Conservation (phyloP, 2,329 filamentous ascomycete genomes). For the Westerdykella ornata region DNA sequence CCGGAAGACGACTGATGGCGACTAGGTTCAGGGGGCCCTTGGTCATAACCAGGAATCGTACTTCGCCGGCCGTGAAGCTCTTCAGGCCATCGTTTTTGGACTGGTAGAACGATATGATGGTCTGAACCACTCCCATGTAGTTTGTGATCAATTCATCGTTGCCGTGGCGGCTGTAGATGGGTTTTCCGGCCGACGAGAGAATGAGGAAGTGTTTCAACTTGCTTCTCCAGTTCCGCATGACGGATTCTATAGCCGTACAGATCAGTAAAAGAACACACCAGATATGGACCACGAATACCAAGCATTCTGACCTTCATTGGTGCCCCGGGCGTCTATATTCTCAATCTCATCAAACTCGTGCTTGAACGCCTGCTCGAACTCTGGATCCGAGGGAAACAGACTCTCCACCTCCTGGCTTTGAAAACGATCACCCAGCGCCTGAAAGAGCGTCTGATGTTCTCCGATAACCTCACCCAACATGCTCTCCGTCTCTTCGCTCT, state of each 20-base stretch:
- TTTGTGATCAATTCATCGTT: slow-evolving; percentile 84
- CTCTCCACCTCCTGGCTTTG: slow-evolving; percentile 50
- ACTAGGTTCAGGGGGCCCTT: slow-evolving; percentile 88
- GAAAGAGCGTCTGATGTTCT: slow-evolving; percentile 62
- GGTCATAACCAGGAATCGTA: slow-evolving; percentile 77
- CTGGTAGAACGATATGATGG: slow-evolving; percentile 95
- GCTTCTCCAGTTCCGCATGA: slow-evolving; percentile 72
- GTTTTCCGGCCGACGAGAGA: slow-evolving; percentile 90
- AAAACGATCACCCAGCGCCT: slow-evolving; percentile 55
- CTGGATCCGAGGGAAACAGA: slow-evolving; percentile 40
- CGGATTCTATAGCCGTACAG: slow-evolving; percentile 28
- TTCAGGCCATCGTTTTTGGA: slow-evolving; percentile 67
- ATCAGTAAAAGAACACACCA: slow-evolving; percentile 23
- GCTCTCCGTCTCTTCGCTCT: slow-evolving; percentile 69
- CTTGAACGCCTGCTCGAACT: slow-evolving; percentile 59
- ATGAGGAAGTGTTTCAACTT: slow-evolving; percentile 98
- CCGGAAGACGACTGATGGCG: slow-evolving; percentile 84
- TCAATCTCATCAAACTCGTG: slow-evolving; percentile 73
- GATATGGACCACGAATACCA: slow-evolving; percentile 3
- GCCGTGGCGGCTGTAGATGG: slow-evolving; percentile 92
- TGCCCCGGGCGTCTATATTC: slow-evolving; percentile 48
- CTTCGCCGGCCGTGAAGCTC: slow-evolving; percentile 79
- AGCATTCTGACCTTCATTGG: slow-evolving; percentile 53
- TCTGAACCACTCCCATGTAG: slow-evolving; percentile 92
- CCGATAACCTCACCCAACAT: slow-evolving; percentile 65